Evolutionary conservation across 1,284 basidiomycete genomes (phyloP), one percentile per base, ranked within the genome.

Genomic region (Crepidotus sp.): DNA sequence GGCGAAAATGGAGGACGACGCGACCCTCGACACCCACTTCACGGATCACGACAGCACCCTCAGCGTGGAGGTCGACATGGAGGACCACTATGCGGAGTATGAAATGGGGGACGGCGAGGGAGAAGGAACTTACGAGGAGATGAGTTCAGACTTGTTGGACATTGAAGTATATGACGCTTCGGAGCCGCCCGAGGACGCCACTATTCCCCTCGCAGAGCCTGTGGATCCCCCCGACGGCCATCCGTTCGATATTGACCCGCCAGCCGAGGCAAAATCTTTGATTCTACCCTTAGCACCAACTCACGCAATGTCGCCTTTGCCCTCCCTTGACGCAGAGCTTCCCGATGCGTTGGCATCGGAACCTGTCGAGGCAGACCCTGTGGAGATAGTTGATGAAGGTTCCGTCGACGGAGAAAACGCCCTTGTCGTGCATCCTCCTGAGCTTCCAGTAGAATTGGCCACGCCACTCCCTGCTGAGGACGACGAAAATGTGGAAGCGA

Each of bases 41-140:
- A 43, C 42, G 55, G 35, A 57, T 35, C 60, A 65, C 46, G 62
- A 59, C 32, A 59, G 61, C 41, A 66, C 70, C 38, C 57, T 64
- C 33, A 69, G 67, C 36, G 67, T 82, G 38, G 83, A 85, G 57
- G 70, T 86, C 40, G 83, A 86, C 49, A 84, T 86, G 80, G 80
- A 80, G 45, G 63, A 71, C 19, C 72, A 71, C 17, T 61, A 56
- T 18, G 66, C 68, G 22, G 70, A 71, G 48, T 85, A 80, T 58
- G 83, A 85, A 52, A 86, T 86, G 83, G 69, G 68, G 14, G 80
- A 79, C 53, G 72, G 71, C 45, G 63, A 59, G 33, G 63, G 62
- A 40, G 57, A 58, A 34, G 54, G 48, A 15, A 59, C 60, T 49
- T 56, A 54, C 50, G 54, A 52, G 45, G 52, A 45, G 55, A 50